phyloP scores from a whole-genome alignment of 2,329 filamentous ascomycete genomes.

The Colletotrichum shisoi region DNA sequence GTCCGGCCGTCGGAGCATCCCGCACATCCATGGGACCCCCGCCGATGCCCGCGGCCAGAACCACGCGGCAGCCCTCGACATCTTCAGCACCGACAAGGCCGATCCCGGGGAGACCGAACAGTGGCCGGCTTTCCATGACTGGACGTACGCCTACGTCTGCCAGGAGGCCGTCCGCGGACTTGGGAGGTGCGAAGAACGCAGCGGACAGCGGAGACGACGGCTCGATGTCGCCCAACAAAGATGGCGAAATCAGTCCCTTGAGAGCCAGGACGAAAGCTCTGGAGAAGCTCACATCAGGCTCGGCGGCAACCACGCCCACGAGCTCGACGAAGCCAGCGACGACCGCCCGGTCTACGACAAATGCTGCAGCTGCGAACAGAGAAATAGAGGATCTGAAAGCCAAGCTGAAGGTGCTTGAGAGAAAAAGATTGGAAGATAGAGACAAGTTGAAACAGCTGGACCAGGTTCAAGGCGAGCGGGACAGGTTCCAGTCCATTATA shows the following conservation, averaged over 20 bases:
- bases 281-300: conserved; percentile 58
- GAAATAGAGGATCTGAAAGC: conserved; percentile 89
- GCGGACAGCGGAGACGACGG: conserved; percentile 50
- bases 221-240: conserved; percentile 58
- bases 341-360: conserved; percentile 49
- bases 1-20: conserved; percentile 62
- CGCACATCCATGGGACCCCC: conserved; percentile 76
- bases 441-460: conserved; percentile 84
- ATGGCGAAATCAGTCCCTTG: conserved; percentile 62
- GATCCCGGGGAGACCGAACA: conserved; percentile 51
- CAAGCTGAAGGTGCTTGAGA: conserved; percentile 85
- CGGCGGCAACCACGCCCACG: conserved; percentile 46
- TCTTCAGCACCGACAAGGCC: conserved; percentile 48
- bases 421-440: conserved; percentile 83
- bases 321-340: conserved; percentile 41
- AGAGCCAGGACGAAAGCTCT: conserved; percentile 60
- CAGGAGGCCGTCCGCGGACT: conserved; percentile 58
- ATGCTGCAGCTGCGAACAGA: conserved; percentile 61
- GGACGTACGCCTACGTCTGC: conserved; percentile 50
- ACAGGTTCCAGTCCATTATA: conserved; percentile 83
- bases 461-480: conserved; percentile 75
- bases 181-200: conserved; percentile 52
- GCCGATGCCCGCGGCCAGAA: conserved; percentile 55
- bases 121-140: conserved; percentile 52
- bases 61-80: conserved; percentile 55